Evolutionary conservation across 2,329 filamentous ascomycete species (phyloP).

Genomic region (Coniochaeta ligniaria): DNA sequence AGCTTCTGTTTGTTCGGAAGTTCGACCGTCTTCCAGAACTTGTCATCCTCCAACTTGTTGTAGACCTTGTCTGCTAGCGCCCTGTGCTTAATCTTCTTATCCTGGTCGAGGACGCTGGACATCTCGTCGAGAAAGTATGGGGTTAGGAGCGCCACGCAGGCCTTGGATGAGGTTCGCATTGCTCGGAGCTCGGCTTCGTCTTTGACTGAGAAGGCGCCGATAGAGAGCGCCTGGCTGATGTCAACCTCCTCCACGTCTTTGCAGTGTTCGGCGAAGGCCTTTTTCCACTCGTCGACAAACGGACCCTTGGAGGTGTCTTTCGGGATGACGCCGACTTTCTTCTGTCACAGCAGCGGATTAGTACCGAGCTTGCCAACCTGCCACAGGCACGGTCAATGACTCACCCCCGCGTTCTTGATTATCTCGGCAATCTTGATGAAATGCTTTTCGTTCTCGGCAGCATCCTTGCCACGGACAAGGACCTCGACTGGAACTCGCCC

Average conservation of each 20-base stretch:
- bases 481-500: conserved; percentile 92
- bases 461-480: conserved; percentile 84
- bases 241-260: conserved; percentile 88
- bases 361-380: conserved; percentile 8
- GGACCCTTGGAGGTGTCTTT: conserved; percentile 82
- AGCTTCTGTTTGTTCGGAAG: conserved; percentile 67
- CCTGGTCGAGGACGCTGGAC: conserved; percentile 89
- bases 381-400: conserved; percentile 25
- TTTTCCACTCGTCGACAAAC: conserved; percentile 96
- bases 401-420: conserved; percentile 80
- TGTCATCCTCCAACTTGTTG: conserved; percentile 83
- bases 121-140: conserved; percentile 98
- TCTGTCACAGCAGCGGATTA: conserved; percentile 36
- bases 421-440: conserved; percentile 77
- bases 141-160: conserved; percentile 89
- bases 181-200: conserved; percentile 90
- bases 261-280: conserved; percentile 65
- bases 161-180: conserved; percentile 90
- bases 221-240: conserved; percentile 73
- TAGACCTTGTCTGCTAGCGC: conserved; percentile 80
- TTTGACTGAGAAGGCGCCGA: conserved; percentile 81
- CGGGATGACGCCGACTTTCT: conserved; percentile 79
- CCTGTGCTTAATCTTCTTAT: conserved; percentile 94
- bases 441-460: conserved; percentile 83
- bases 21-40: conserved; percentile 81